A percentile compares a stretch with the other conserved stretches of the same genome.
These are phyloP conservation scores for Populus nigra DNA, from an alignment of 345 rosid genomes.

Conservation along the genomic window DNA sequence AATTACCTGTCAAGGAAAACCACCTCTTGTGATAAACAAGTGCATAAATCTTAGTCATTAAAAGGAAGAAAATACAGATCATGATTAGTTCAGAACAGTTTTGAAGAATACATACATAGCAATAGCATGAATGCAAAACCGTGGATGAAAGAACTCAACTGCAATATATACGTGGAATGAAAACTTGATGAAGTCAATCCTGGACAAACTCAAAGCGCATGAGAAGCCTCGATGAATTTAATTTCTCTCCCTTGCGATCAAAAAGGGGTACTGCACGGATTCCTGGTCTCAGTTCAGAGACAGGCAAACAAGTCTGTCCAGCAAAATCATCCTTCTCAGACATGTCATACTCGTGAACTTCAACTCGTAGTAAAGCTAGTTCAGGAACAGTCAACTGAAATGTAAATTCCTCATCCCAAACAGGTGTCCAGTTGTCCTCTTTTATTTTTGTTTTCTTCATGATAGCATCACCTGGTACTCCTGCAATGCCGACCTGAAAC, in stretches of 20 bases:
- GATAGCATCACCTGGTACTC: conserved; percentile 16
- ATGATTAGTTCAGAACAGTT: not conserved
- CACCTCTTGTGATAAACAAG: not conserved
- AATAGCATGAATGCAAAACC: not conserved
- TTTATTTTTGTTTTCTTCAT: conserved; percentile 17
- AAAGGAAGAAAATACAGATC: not conserved
- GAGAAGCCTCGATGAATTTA: conserved; percentile 18
- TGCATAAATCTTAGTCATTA: not conserved
- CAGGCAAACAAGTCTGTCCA: conserved; percentile 28
- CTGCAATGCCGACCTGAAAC: conserved; percentile 31
- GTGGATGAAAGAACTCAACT: not conserved
- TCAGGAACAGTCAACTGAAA: conserved; percentile 31
- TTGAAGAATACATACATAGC: not conserved
- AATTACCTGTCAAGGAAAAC: not conserved
- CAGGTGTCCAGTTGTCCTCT: conserved; percentile 29
- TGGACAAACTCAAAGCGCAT: conserved; percentile 24
- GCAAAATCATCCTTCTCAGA: conserved; percentile 24
- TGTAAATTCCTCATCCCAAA: conserved; percentile 27
- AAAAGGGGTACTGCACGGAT: conserved; percentile 24
- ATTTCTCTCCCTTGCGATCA: conserved; percentile 26
- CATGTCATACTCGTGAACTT: conserved; percentile 28
- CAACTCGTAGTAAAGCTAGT: conserved; percentile 27
- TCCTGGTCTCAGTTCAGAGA: conserved; percentile 28
- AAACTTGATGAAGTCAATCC: too few relatives aligned
- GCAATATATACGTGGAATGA: not conserved